Evolutionary conservation across 1,284 basidiomycete species (phyloP).

Genomic region (Rhizopogon parksii): DNA sequence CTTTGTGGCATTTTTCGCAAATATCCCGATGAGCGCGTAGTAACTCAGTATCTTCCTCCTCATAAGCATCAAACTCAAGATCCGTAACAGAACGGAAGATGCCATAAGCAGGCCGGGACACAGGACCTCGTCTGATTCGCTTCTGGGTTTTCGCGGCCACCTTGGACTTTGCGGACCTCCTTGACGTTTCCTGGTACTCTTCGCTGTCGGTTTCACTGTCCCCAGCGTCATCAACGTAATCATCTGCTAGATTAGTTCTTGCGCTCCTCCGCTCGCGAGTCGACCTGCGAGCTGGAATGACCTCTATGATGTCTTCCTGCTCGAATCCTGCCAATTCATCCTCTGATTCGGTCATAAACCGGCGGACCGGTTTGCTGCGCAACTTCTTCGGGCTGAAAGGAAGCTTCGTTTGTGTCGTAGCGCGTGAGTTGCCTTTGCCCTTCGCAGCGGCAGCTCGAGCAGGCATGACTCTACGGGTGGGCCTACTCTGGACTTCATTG

Average conservation of each 20-base stretch:
- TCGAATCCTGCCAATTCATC: slow-evolving; percentile 31
- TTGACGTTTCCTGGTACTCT: slow-evolving; percentile 18
- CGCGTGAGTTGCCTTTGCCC: slow-evolving; percentile 4
- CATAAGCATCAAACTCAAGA: slow-evolving; percentile 49
- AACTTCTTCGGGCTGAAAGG: slow-evolving; percentile 63
- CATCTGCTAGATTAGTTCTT: slow-evolving; percentile 31
- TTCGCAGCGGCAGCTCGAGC: slow-evolving; percentile 14
- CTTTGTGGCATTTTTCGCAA: slow-evolving; percentile 66
- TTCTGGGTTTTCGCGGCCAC: slow-evolving; percentile 19
- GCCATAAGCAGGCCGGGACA: slow-evolving; percentile 58
- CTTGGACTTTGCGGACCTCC: slow-evolving; percentile 15
- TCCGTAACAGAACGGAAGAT: slow-evolving; percentile 52
- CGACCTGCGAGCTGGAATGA: slow-evolving; percentile 27
- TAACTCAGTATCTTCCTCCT: slow-evolving; percentile 49
- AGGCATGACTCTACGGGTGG: slow-evolving; percentile 16
- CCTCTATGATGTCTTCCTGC: slow-evolving; percentile 31
- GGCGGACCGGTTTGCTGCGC: slow-evolving; percentile 28
- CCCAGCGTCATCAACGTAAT: slow-evolving; percentile 26
- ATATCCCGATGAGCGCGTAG: slow-evolving; percentile 52
- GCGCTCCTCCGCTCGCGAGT: slow-evolving; percentile 31
- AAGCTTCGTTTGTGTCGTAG: slow-evolving; percentile 27
- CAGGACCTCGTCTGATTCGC: slow-evolving; percentile 33
- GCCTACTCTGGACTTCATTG: slow-evolving; percentile 2
- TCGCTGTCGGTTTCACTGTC: slow-evolving; percentile 26
- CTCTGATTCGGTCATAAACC: slow-evolving; percentile 35